These are phyloP conservation scores for Lachancea waltii DNA, from an alignment of 805 yeast species.

Conservation along the genomic window DNA sequence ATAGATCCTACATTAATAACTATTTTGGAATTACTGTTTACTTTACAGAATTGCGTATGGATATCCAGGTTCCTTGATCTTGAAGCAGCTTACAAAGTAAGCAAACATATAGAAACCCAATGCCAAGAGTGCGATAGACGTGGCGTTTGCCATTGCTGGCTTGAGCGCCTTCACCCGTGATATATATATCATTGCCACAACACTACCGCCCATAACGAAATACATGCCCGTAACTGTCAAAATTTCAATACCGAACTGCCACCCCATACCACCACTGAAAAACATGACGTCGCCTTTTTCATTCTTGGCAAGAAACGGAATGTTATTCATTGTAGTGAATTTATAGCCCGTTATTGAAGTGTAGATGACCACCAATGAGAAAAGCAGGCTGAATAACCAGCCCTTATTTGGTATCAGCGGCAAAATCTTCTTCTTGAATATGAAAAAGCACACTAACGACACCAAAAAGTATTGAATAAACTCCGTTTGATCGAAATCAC, in stretches of 20 bases:
- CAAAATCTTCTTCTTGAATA: conserved; percentile 43
- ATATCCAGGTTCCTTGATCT: conserved; percentile 27
- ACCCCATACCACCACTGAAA: conserved; percentile 57
- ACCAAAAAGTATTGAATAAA: conserved; percentile 42
- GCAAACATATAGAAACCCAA: conserved; percentile 18
- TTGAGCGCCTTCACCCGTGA: conserved; percentile 18
- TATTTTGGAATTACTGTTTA: conserved; percentile 3
- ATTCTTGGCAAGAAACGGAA: conserved; percentile 55
- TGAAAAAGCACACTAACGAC: conserved; percentile 40
- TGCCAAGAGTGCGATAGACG: conserved; percentile 12
- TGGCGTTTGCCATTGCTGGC: conserved; percentile 19
- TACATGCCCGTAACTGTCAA: conserved; percentile 48
- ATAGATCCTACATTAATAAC: conserved; percentile 1
- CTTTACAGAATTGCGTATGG: conserved; percentile 16
- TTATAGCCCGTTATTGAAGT: conserved; percentile 55
- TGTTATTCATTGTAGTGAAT: conserved; percentile 52
- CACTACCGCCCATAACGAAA: conserved; percentile 36
- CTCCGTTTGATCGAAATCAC: conserved; percentile 37
- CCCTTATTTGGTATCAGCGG: conserved; percentile 25
- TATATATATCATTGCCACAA: conserved; percentile 39
- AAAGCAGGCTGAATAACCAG: conserved; percentile 28
- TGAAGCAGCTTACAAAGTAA: conserved; percentile 24
- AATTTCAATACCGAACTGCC: conserved; percentile 69
- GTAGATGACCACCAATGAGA: conserved; percentile 37
- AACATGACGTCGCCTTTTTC: conserved; percentile 46